Evolutionary conservation across 192 early-diverging fungal species (phyloP), one percentile per base, ranked within the genome.

Genomic region (Podila verticillata): DNA sequence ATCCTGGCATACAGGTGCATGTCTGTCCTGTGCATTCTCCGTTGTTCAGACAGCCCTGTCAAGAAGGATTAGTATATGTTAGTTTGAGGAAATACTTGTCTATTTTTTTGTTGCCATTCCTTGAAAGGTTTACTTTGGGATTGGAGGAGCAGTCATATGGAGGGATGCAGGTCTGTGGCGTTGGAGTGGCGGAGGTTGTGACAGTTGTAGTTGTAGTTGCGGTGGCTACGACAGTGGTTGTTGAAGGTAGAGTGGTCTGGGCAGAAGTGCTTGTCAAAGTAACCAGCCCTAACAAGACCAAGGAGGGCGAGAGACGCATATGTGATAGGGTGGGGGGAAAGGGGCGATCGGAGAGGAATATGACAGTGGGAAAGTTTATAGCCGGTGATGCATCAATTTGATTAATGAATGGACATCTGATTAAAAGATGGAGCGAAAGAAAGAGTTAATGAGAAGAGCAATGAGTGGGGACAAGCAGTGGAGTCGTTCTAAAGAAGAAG

Each of bases 31-130:
- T 19, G 31, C 75, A 78, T 0, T 57, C 44, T 20, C 75, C 75
- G n/a, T 64, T 71, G 28, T 78, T 78, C 35, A 78, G 51, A 48
- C 75, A 78, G 7, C 75, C 75, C 75, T 78, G 17, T 29, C 3
- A 34, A 19, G 59, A 32, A 29, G 19, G 32, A 34, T 9, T 20
- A 9, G 57, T 59, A 10, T 4, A 1, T 5, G 39, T 2, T 58
- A 9, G 44, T 9, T 47, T 9, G 15, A 15, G 44, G 15, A 47
- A 15, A 15, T 15, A 47, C 15, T 47, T 47, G 44, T 47, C 44
- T 47, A 7, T 15, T 47, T 47, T 15, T 47, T 59, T 60, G 36
- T 35, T 26, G 19, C n/a, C 19, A 20, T 20, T 8, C 9, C 13
- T 28, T 66, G n/a, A n/a, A n/a, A n/a, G 6, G 4, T 13, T 66